phyloP scores from a whole-genome alignment of 768 basidiomycete species.

The Termitomyces sp. region DNA sequence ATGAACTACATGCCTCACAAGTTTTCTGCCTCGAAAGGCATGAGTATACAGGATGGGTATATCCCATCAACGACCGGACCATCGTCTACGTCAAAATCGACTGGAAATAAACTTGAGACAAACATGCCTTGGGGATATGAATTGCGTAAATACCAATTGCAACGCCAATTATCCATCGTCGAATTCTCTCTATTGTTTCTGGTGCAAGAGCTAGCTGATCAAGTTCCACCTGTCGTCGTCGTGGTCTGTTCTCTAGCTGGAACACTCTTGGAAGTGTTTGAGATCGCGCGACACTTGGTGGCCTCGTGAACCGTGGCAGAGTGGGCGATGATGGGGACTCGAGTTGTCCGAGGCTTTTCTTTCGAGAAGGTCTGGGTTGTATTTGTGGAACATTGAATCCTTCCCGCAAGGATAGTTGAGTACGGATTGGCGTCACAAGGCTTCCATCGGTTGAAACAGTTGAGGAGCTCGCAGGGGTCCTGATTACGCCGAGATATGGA shows the following conservation, averaged over 20 bases:
- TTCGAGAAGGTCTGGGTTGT: conserved; percentile 10
- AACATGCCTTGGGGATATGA: neutral
- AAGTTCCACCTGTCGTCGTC: conserved; percentile 26
- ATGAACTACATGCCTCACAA: conserved; percentile 50
- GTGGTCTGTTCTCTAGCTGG: conserved; percentile 23
- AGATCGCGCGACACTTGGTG: conserved; percentile 31
- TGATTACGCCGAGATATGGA: conserved; percentile 17
- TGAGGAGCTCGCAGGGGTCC: conserved; percentile 18
- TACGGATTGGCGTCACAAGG: conserved; percentile 14
- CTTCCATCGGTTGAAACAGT: conserved; percentile 16
- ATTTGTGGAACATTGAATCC: conserved; percentile 11
- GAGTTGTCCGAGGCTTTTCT: conserved; percentile 16
- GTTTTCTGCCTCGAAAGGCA: conserved; percentile 69
- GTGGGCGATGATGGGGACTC: conserved; percentile 20
- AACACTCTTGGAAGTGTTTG: conserved; percentile 38
- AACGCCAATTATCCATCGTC: conserved; percentile 63
- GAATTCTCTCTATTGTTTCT: conserved; percentile 42
- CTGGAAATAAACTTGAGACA: conserved; percentile 25
- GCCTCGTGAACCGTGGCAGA: conserved; percentile 12
- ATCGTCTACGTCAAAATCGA: conserved; percentile 85
- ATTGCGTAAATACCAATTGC: conserved; percentile 45
- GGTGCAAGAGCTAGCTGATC: conserved; percentile 41
- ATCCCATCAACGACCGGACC: conserved; percentile 74
- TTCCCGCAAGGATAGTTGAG: conserved; percentile 11
- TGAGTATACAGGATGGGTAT: conserved; percentile 61